Evolutionary conservation across 176 grass and related monocot species (phyloP).

Genomic region (Melocanna baccifera): DNA sequence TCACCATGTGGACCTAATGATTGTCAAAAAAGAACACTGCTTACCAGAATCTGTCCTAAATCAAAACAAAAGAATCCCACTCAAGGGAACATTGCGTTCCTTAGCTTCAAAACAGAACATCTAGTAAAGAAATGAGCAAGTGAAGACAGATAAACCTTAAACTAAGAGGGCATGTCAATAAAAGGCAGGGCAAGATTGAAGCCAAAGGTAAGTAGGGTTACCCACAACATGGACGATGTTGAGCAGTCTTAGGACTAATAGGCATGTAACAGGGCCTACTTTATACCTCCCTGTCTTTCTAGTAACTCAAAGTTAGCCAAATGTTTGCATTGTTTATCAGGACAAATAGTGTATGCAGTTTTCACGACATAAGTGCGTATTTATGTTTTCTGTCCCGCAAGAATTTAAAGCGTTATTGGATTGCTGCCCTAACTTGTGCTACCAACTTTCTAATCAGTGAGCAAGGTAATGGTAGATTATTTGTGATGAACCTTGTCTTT

Average conservation of each 20-base stretch:
- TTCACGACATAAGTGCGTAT: slow-evolving; percentile 29
- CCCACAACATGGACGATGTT: slow-evolving; percentile 62
- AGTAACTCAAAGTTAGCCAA: slow-evolving; percentile 33
- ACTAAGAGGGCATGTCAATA: slow-evolving; percentile 69
- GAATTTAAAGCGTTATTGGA: not conserved
- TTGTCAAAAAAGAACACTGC: slow-evolving; percentile 15
- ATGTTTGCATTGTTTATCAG: slow-evolving; percentile 19
- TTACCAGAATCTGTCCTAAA: slow-evolving; percentile 38
- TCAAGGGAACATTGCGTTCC: slow-evolving; percentile 30
- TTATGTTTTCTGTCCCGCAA: slow-evolving; percentile 17
- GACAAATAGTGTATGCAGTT: not conserved
- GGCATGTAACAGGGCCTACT: slow-evolving; percentile 47
- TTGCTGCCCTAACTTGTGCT: not conserved
- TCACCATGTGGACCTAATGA: slow-evolving; percentile 20
- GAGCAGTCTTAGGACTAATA: slow-evolving; percentile 36
- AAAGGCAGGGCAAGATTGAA: slow-evolving; percentile 69
- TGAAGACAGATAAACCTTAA: slow-evolving; percentile 70
- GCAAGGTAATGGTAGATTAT: slow-evolving; percentile 15
- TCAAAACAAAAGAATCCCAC: slow-evolving; percentile 30
- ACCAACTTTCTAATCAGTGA: slow-evolving; percentile 13
- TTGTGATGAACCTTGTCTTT: not conserved
- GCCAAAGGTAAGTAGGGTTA: slow-evolving; percentile 50
- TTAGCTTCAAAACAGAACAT: slow-evolving; percentile 56
- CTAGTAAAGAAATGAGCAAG: slow-evolving; percentile 27
- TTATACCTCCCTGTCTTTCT: slow-evolving; percentile 41